Evolutionary conservation across 352 stramenopile genomes (phyloP).

Genomic region (Pythium aphanidermatum): DNA sequence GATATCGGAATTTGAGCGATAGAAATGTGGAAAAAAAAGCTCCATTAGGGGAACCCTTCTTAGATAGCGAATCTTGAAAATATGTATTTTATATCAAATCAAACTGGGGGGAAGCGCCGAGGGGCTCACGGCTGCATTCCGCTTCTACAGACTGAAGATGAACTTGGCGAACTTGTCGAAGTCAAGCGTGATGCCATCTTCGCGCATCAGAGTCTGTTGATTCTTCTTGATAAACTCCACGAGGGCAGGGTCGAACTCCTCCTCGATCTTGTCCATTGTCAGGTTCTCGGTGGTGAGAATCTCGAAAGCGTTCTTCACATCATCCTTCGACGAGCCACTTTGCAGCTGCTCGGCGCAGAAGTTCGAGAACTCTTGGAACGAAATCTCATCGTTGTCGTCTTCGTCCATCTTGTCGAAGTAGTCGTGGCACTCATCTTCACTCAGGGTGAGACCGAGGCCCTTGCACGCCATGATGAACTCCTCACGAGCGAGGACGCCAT

Average conservation of each 20-base stretch:
- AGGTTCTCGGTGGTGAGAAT: slow-evolving; percentile 68
- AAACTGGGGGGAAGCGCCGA: too few species aligned
- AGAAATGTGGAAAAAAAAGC: too few species aligned
- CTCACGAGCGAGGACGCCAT: slow-evolving; percentile 76
- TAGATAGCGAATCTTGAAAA: too few species aligned
- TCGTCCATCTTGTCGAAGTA: slow-evolving; percentile 85
- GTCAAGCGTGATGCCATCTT: slow-evolving; percentile 57
- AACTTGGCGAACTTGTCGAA: slow-evolving; percentile 70
- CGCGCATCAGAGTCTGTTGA: slow-evolving; percentile 36
- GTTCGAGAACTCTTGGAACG: slow-evolving; percentile 76
- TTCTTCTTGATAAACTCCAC: slow-evolving; percentile 83
- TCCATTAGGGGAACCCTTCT: too few species aligned
- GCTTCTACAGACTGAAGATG: slow-evolving; percentile 79
- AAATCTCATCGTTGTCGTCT: slow-evolving; percentile 81
- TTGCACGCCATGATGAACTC: slow-evolving; percentile 91
- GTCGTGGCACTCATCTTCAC: slow-evolving; percentile 85
- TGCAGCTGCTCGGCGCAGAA: slow-evolving; percentile 89
- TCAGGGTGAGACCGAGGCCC: slow-evolving; percentile 78
- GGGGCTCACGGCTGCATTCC: too few species aligned
- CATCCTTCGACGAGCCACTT: slow-evolving; percentile 74
- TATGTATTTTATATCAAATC: too few species aligned
- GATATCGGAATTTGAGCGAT: too few species aligned
- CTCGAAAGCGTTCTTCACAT: slow-evolving; percentile 79
- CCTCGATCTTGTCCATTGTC: slow-evolving; percentile 69
- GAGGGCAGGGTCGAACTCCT: slow-evolving; percentile 71